phyloP scores from a whole-genome alignment of 2,329 filamentous ascomycete genomes.

The Trichoderma aggressivum region DNA sequence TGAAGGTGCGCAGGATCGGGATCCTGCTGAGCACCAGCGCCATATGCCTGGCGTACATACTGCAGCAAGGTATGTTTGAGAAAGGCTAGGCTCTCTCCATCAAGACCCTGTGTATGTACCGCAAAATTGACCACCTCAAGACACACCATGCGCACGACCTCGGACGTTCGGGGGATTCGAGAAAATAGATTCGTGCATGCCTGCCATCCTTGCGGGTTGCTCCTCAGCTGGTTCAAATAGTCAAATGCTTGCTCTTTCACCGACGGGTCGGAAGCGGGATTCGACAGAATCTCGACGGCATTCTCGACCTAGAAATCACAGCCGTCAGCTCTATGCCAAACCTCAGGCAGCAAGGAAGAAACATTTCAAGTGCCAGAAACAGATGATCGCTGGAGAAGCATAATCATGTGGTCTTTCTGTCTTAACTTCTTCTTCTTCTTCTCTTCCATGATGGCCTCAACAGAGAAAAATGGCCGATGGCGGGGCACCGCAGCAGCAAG shows the following conservation, averaged over 20 bases:
- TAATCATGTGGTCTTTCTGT: no score
- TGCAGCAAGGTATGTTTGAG: conserved; percentile 78
- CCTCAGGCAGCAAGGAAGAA: not conserved
- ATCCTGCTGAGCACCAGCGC: conserved; percentile 52
- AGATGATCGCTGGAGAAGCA: not conserved
- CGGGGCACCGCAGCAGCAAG: conserved; percentile 14
- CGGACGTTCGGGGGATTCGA: conserved; percentile 68
- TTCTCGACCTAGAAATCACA: conserved; percentile 68
- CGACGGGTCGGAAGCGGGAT: conserved; percentile 69
- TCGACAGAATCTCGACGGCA: conserved; percentile 91
- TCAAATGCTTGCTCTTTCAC: conserved; percentile 81
- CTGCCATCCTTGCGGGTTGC: conserved; percentile 85
- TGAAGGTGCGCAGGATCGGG: conserved; percentile 76
- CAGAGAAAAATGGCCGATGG: not conserved
- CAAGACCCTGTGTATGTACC: conserved; percentile 74
- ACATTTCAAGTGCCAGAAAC: not conserved
- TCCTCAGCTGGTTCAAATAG: conserved; percentile 73
- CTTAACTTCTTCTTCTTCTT: not conserved
- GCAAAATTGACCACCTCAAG: conserved; percentile 93
- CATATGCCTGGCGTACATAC: conserved; percentile 76
- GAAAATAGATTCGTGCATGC: conserved; percentile 84
- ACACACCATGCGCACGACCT: conserved; percentile 83
- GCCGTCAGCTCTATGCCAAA: conserved; percentile 1
- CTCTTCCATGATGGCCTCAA: conserved; percentile 10
- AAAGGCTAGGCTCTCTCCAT: conserved; percentile 66